phyloP scores from a whole-genome alignment of 768 basidiomycete species.

The Hygrocybe coccinea region DNA sequence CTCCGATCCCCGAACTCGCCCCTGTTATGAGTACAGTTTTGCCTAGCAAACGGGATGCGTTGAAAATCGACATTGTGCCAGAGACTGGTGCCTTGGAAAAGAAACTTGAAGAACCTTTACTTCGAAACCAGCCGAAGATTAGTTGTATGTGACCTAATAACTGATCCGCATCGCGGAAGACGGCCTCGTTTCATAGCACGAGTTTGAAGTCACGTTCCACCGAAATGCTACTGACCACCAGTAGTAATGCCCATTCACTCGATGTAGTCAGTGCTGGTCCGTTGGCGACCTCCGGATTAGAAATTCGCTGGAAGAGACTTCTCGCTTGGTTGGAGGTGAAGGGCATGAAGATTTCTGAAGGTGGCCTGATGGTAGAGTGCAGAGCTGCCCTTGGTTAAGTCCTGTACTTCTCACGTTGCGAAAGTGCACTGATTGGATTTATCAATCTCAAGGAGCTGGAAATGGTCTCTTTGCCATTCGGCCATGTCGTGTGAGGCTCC shows the following conservation, averaged over 20 bases:
- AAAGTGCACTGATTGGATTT: no score
- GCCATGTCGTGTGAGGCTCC: conserved; percentile 1
- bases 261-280: no score
- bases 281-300: background rate
- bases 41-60: conserved; percentile 69
- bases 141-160: no score
- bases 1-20: conserved; percentile 86
- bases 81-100: background rate
- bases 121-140: no score
- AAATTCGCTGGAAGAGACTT: conserved; percentile 41
- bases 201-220: no score
- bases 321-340: conserved; percentile 48
- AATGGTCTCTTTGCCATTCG: conserved; percentile 60
- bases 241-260: no score
- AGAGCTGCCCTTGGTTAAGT: conserved; percentile 47
- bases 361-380: conserved; percentile 47
- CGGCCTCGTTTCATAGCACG: no score
- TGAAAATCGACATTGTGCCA: conserved; percentile 69
- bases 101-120: background rate
- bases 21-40: conserved; percentile 89
- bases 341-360: conserved; percentile 41
- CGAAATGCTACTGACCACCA: no score
- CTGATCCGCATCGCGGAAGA: no score
- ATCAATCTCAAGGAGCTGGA: conserved; percentile 47
- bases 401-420: no score